Evolutionary conservation across 2,329 filamentous ascomycete species (phyloP), one percentile per base, ranked within the genome.

Genomic region (Monosporascus sp.): DNA sequence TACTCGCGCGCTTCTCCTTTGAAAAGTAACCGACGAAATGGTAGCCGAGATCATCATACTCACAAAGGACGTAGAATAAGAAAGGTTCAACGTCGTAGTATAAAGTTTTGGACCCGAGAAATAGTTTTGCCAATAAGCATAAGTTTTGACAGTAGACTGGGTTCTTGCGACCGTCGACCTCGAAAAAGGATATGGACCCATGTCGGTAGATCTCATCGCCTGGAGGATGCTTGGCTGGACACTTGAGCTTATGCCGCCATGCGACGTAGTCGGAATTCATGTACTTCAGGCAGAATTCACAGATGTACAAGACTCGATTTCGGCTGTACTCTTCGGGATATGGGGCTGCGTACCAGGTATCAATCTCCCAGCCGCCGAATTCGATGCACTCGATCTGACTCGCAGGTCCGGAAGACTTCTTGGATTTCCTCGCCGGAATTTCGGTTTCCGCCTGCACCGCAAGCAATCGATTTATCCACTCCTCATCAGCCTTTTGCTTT

Each of bases 21-120:
- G 94, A 97, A 65, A 99, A 99, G 68, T 99, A 99, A n/a, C 94
- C 94, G 26, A 97, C 93, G 61, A 99, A 94, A 68, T 97, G 94
- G 67, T 94, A 97, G 19, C 93, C 93, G 19, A 87, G 82, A 52
- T 94, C 88, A 65, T 97, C 89, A 62, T 92, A 93, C 63, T 96
- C 94, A 60, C 91, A 96, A 74, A 97, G 89, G 63, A 97, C 92
- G 69, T 97, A 97, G 74, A 97, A 97, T 7, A 97, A 73, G 69
- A 97, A 97, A 0, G 93, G 94, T 61, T 97, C 93, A 2, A 97
- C 93, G 65, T 97, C 93, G 72, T 97, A 97, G 75, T 97, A 97
- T 4, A 97, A 80, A 0, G 94, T 99, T 71, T 99, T 99, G 52
- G 95, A 97, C 22, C 95, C 94, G n/a, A 99, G 80, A 69, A 99